These are phyloP conservation scores for Fusarium pininemorale DNA, from an alignment of 2,329 filamentous ascomycete genomes.

Conservation along the genomic window DNA sequence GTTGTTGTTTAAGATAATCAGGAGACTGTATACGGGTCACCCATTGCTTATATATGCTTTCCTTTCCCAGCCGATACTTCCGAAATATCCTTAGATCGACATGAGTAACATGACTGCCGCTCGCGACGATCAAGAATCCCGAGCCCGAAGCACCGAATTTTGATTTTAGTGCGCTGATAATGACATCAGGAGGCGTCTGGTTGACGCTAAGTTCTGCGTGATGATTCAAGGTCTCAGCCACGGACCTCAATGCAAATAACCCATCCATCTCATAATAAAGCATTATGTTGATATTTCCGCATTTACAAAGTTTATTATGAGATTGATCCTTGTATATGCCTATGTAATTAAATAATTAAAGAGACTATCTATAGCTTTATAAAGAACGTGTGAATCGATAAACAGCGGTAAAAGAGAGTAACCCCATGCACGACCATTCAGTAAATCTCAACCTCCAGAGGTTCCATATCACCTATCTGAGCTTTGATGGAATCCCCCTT, in stretches of 20 bases:
- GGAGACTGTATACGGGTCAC: fast-evolving
- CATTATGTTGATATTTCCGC: too few species aligned
- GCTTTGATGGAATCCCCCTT: neutral
- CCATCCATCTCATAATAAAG: too few species aligned
- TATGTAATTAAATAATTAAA: too few species aligned
- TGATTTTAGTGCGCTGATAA: neutral
- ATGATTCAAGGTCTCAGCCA: neutral
- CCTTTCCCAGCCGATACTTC: neutral
- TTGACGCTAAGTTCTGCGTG: neutral
- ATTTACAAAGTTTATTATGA: too few species aligned
- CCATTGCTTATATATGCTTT: neutral
- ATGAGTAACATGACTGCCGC: neutral
- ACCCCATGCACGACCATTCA: neutral
- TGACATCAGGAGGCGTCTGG: neutral
- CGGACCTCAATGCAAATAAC: too few species aligned
- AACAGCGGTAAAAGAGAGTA: too few species aligned
- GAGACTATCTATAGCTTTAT: fast-evolving
- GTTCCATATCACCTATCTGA: neutral
- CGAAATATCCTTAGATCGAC: neutral
- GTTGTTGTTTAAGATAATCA: too few species aligned
- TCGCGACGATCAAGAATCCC: neutral
- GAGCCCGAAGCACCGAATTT: neutral
- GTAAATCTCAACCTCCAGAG: neutral
- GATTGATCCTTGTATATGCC: too few species aligned
- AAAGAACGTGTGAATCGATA: too few species aligned